Conservation (phyloP, 345 rosid genomes). For the Theobroma cacao region DNA sequence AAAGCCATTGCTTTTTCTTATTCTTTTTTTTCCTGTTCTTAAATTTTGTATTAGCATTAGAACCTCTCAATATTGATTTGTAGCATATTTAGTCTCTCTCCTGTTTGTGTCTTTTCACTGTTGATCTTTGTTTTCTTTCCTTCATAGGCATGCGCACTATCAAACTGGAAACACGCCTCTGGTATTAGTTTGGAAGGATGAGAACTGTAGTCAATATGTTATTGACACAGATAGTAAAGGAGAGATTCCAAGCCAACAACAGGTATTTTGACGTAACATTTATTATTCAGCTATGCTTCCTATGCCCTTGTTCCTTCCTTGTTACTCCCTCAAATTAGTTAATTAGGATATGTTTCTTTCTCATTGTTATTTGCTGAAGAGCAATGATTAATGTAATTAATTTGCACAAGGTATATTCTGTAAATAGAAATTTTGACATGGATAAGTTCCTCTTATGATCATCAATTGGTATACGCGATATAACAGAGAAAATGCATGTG, state of each 20-base stretch:
- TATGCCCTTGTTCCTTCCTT: background rate
- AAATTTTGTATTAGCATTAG: background rate
- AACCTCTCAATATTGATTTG: background rate
- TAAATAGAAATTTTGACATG: background rate
- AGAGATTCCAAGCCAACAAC: constrained; percentile 67
- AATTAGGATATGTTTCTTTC: background rate
- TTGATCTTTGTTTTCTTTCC: constrained; percentile 15
- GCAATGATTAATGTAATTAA: background rate
- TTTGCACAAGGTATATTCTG: background rate
- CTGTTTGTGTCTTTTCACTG: background rate
- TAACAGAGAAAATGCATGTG: background rate
- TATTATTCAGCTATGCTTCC: constrained; percentile 8
- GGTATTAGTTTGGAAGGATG: constrained; percentile 96
- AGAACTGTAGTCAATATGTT: constrained; percentile 85
- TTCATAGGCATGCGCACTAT: constrained; percentile 80
- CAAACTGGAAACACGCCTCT: constrained; percentile 90
- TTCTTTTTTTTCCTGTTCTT: background rate
- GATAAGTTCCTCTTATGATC: background rate
- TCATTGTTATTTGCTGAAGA: background rate
- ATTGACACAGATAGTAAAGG: constrained; percentile 94
- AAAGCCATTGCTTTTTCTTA: background rate
- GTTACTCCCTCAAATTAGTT: background rate
- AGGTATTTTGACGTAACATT: constrained; percentile 40
- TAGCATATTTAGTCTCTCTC: constrained; percentile 9
- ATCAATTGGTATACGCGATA: background rate